A percentile compares a stretch with the other conserved stretches of the same genome.
Conservation (phyloP, 2,329 filamentous ascomycete species). For the Cyphellophora attinorum region DNA sequence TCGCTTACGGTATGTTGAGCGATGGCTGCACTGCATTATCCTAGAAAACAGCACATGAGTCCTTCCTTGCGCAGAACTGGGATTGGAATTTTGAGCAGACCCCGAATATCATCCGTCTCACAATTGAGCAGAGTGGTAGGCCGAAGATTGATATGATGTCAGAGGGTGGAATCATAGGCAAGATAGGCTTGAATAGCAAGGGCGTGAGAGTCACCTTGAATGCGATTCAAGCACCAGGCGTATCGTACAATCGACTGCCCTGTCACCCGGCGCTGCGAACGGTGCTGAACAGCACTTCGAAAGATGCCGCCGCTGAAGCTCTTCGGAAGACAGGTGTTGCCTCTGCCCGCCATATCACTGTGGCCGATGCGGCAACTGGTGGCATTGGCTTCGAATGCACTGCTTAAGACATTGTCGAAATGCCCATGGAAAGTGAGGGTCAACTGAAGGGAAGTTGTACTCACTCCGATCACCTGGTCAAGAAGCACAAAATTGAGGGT, state of each 20-base stretch:
- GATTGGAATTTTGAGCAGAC: constrained; percentile 44
- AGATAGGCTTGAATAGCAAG: constrained; percentile 46
- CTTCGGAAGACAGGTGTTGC: constrained; percentile 41
- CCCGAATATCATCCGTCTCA: constrained; percentile 41
- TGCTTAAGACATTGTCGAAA: constrained; percentile 19
- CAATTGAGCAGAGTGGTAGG: constrained; percentile 29
- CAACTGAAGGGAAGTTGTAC: constrained; percentile 28
- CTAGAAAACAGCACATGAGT: constrained; percentile 42
- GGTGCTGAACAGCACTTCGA: constrained; percentile 39
- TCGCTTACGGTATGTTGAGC: constrained; percentile 46
- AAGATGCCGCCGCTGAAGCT: constrained; percentile 34
- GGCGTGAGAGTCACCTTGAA: constrained; percentile 49
- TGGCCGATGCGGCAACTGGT: constrained; percentile 37
- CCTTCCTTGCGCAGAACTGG: constrained; percentile 47
- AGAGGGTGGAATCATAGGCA: constrained; percentile 48
- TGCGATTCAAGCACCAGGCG: constrained; percentile 43
- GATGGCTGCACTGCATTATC: constrained; percentile 50
- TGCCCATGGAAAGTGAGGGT: constrained; percentile 15
- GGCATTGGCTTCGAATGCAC: constrained; percentile 42
- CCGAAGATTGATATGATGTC: constrained; percentile 45
- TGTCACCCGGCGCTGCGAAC: constrained; percentile 46
- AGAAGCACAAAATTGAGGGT: constrained; percentile 15
- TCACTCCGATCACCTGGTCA: constrained; percentile 38
- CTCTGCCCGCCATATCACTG: constrained; percentile 43
- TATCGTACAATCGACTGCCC: constrained; percentile 38